A percentile compares a stretch with the other conserved stretches of the same genome.
phyloP scores from a whole-genome alignment of 495 filamentous ascomycete species.

The Hypoxylon perforatum region DNA sequence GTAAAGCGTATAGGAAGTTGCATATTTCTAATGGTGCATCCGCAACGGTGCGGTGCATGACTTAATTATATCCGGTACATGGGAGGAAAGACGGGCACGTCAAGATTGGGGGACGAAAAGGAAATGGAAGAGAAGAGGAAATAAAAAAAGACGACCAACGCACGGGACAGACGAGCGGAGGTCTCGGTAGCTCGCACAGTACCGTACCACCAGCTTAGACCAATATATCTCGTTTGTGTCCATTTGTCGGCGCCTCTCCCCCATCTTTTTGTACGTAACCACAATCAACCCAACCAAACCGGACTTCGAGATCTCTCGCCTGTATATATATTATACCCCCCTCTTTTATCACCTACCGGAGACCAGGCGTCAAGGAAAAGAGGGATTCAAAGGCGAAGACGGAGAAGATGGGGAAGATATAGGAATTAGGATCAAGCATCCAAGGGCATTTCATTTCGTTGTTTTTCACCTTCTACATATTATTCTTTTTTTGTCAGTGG shows the following conservation, averaged over 20 bases:
- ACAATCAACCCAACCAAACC: not conserved
- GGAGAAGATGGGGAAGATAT: not conserved
- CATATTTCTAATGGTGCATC: slow-evolving; percentile 25
- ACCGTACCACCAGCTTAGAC: slow-evolving; percentile 42
- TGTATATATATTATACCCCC: slow-evolving; percentile 23
- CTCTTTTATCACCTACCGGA: not conserved
- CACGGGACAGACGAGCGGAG: slow-evolving; percentile 25
- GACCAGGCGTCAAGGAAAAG: slow-evolving; percentile 18
- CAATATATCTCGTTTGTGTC: slow-evolving; percentile 42
- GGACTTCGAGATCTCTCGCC: slow-evolving; percentile 9
- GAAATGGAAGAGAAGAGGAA: slow-evolving; percentile 17
- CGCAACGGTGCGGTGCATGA: slow-evolving; percentile 5
- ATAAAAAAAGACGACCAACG: not conserved
- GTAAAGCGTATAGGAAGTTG: slow-evolving; percentile 6
- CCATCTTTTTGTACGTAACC: slow-evolving; percentile 18
- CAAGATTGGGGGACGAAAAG: not conserved
- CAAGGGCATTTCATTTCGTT: slow-evolving; percentile 9
- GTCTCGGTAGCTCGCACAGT: slow-evolving; percentile 40
- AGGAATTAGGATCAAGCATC: not conserved
- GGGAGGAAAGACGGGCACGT: slow-evolving; percentile 12
- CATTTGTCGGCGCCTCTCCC: slow-evolving; percentile 17
- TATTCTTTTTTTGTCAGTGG: slow-evolving; percentile 22
- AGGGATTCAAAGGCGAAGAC: not conserved
- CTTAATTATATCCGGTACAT: slow-evolving; percentile 23
- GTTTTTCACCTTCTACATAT: slow-evolving; percentile 19